Base-by-base conservation (phyloP, 768 basidiomycete species). In the Atractiella rhizophila region DNA sequence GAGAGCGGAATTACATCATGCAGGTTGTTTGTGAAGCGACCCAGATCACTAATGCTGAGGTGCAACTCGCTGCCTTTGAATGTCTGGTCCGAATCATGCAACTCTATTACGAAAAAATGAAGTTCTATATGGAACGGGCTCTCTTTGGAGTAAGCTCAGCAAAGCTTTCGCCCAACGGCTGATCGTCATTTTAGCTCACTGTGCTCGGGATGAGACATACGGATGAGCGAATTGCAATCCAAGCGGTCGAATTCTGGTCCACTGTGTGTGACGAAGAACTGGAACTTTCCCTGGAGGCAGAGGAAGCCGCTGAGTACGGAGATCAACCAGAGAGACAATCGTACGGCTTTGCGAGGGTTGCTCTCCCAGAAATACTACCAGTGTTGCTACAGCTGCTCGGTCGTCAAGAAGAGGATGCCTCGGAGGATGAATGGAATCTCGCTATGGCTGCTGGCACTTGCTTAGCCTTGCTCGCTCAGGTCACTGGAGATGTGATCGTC, bases 1-100 rank as follows among this genome's bases (percentile, higher is more conserved):
- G 91, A 51, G 91, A 98, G 60, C 73, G 91, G 35, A 98, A 96
- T 62, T 96, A 91, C 63, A 96, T 98, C 60, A 98, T 98, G 91
- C 91, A 98, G 64, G 85, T 96, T 31, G 80, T 96, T 15, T 98
- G 91, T 57, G 91, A 96, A 56, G 88, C 88, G 0, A 96, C 91
- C 0, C 91, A 96, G 59, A 85, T 74, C 51, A 45, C 68, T 1
- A 60, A 72, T 2, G 70, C 76, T 3, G 59, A 67, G 27, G 85
- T 96, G 27, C 88, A 96, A 63, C 77, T 91, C n/a, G 81, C 74
- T 24, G 76, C 91, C 4, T 98, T 91, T 53, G 85, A 91, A 57
- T 83, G 79, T 60, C 64, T 98, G 12, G 88, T 96, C 24, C 70
- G 74, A 54, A 91, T 94, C 56, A 96, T 98, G 91, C 74, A 76